phyloP scores from a whole-genome alignment of 2,329 filamentous ascomycete genomes.

The Cordyceps cicadae region DNA sequence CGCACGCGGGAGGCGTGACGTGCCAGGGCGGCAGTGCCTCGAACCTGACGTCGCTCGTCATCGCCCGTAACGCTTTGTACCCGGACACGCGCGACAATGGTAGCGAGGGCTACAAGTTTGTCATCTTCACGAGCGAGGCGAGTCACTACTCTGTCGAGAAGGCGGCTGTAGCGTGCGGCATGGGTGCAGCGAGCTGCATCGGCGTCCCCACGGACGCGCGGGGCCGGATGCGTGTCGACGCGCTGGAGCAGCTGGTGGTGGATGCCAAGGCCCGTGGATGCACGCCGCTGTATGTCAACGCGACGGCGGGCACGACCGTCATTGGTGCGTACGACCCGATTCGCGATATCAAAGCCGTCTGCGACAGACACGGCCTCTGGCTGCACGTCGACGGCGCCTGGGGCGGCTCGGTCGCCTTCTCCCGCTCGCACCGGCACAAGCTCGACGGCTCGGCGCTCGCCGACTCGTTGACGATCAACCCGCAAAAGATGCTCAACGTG shows the following conservation, averaged over 20 bases:
- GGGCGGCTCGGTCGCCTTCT: conserved; percentile 80
- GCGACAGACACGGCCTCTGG: conserved; percentile 69
- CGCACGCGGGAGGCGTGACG: conserved; percentile 63
- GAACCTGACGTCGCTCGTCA: conserved; percentile 76
- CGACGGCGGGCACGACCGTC: conserved; percentile 94
- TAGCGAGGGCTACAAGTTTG: conserved; percentile 62
- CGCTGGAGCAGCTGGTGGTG: conserved; percentile 55
- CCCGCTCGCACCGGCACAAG: conserved; percentile 50
- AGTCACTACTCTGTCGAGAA: conserved; percentile 95
- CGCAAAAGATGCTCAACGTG: conserved; percentile 94
- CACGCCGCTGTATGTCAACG: conserved; percentile 89
- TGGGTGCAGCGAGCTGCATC: conserved; percentile 68
- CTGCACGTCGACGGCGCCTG: conserved; percentile 88
- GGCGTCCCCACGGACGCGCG: conserved; percentile 62
- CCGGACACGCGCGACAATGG: conserved; percentile 68
- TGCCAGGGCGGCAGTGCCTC: conserved; percentile 78
- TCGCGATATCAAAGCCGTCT: conserved; percentile 58
- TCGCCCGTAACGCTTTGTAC: conserved; percentile 79
- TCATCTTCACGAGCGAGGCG: conserved; percentile 79
- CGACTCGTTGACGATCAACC: conserved; percentile 81
- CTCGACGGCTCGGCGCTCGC: conserved; percentile 65
- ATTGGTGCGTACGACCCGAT: conserved; percentile 84
- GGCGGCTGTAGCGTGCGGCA: conserved; percentile 77
- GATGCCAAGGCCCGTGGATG: conserved; percentile 57
- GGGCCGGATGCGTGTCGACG: conserved; percentile 62